Evolutionary conservation across 176 grass and related monocot species (phyloP).

Genomic region (Oryza glaberrima): DNA sequence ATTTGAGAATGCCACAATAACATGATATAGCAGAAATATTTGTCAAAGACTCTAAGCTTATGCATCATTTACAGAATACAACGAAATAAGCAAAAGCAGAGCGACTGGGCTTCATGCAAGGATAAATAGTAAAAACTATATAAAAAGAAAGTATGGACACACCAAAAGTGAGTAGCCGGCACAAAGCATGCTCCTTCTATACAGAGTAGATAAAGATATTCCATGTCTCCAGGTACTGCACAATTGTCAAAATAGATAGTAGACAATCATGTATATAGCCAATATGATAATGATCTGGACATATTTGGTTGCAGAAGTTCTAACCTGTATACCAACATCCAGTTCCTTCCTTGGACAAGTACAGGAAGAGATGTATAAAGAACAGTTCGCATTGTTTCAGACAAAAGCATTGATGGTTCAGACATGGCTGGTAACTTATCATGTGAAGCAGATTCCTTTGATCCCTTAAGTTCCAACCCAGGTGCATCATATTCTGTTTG

Average conservation of each 20-base stretch:
- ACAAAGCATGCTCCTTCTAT: slow-evolving; percentile 91
- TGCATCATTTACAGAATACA: not conserved
- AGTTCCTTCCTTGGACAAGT: slow-evolving; percentile 88
- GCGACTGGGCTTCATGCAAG: not conserved
- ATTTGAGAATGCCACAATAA: not conserved
- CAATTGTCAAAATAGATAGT: slow-evolving; percentile 20
- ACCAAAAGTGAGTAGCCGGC: slow-evolving; percentile 89
- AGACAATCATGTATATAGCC: not conserved
- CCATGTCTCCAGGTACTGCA: slow-evolving; percentile 96
- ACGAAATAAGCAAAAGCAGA: not conserved
- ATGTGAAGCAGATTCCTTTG: slow-evolving; percentile 43
- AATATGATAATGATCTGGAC: not conserved
- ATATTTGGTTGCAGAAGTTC: not conserved
- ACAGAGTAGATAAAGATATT: slow-evolving; percentile 89
- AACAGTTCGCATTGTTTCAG: slow-evolving; percentile 63
- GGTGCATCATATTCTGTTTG: slow-evolving; percentile 40
- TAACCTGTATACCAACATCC: slow-evolving; percentile 96
- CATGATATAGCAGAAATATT: not conserved
- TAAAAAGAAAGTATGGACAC: slow-evolving; percentile 18
- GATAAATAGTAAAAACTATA: not conserved
- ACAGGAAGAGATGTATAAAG: slow-evolving; percentile 82
- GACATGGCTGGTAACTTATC: slow-evolving; percentile 69
- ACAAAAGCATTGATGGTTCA: slow-evolving; percentile 86
- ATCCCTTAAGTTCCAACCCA: slow-evolving; percentile 30
- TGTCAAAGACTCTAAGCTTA: not conserved